Conservation (phyloP, 257 asterid genomes). For the Solanum sejunctum region DNA sequence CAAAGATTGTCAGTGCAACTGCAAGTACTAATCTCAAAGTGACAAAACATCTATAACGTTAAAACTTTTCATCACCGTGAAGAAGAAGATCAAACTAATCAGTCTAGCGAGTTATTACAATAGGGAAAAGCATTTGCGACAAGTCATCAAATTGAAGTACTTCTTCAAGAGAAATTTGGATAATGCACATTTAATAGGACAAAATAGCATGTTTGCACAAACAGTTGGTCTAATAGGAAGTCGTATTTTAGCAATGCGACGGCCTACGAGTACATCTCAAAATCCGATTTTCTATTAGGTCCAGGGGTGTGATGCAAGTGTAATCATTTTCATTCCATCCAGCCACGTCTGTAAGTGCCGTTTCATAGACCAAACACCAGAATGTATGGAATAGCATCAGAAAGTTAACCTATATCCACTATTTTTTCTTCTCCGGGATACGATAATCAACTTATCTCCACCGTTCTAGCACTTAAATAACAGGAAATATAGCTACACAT, state of each 20-base stretch:
- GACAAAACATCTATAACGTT: background rate
- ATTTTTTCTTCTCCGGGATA: background rate
- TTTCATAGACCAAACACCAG: background rate
- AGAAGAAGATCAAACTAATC: background rate
- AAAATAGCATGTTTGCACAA: background rate
- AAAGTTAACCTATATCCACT: background rate
- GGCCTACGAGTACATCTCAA: background rate
- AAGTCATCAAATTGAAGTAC: background rate
- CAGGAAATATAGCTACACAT: background rate
- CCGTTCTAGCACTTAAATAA: background rate
- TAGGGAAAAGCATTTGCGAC: background rate
- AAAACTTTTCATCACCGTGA: background rate
- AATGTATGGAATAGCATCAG: background rate
- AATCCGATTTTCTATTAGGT: background rate
- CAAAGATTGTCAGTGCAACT: background rate
- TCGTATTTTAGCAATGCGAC: background rate
- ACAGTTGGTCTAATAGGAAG: background rate
- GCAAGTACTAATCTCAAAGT: background rate
- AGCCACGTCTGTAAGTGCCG: background rate
- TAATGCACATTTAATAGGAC: background rate
- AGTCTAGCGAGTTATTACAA: background rate
- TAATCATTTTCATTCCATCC: background rate
- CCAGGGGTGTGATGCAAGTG: background rate
- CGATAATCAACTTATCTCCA: background rate
- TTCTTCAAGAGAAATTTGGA: background rate